Base-by-base conservation (phyloP, 257 asterid species). In the Scutellaria galericulata region DNA sequence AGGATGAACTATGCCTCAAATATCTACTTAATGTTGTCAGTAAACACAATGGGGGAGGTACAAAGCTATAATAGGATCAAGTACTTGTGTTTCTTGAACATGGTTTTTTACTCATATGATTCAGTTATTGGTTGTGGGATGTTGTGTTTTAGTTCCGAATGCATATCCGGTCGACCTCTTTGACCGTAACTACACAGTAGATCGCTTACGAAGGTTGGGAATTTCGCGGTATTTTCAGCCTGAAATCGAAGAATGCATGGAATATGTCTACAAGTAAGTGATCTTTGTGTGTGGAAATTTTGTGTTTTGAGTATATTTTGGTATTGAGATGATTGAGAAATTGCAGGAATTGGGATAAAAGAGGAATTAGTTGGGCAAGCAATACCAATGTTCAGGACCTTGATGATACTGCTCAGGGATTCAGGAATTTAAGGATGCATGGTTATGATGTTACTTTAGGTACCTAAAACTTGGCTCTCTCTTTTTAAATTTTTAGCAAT, bases 91-190 rank as follows among this genome's bases (percentile, higher is more conserved):
- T 51, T 14, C 7, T 4, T 1, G 1, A 47, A 47, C 2, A 8
- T 54, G 2, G 54, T 64, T 9, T 31, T 1, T 55, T 41, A 3
- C 15, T 31, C 6, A 8, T 57, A 20, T 66, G 37, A 31, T 31
- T 31, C 37, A 31, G 4, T 31, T 31, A 31, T 31, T 31, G 37
- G 15, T 56, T 24, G 10, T 9, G 2, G 5, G 6, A 14, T 39
- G 48, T 27, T 20, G 7, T 12, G 40, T 41, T 20, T 13, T 69
- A 92, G 96, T 83, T 69, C 97, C 97, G 0, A 86, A 81, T 51
- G 91, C 83, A 6, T 92, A 88, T 13, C 97, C 97, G 0, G 97
- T 92, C 78, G 97, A 92, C 78, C 35, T 92, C 71, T 89, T 87
- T 71, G 96, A 88, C 66, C 93, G 75, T 67, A 70, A 88, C 0